phyloP scores from a whole-genome alignment of 164 flowering plant genomes.

The Kingdonia uniflora region DNA sequence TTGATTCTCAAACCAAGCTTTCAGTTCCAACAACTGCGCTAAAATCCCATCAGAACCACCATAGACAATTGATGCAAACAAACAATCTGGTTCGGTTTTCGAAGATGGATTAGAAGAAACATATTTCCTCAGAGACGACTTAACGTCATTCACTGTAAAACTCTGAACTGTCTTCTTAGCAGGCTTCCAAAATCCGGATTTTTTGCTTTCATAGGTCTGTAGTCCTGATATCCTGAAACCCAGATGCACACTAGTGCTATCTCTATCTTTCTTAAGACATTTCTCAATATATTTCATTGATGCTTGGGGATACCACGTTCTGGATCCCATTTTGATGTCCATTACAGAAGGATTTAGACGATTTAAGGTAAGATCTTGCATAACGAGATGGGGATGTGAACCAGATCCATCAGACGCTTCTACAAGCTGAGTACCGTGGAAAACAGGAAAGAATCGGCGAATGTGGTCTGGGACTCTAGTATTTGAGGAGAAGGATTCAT shows the following conservation, averaged over 20 bases:
- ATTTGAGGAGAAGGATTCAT: conserved; percentile 45
- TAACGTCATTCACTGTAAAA: conserved; percentile 33
- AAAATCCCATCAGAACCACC: conserved; percentile 70
- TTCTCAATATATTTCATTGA: conserved; percentile 49
- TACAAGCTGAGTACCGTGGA: conserved; percentile 55
- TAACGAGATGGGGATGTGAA: conserved; percentile 50
- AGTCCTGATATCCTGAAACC: conserved; percentile 83
- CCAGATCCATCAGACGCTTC: conserved; percentile 86
- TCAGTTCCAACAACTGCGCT: conserved; percentile 66
- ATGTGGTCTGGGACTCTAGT: conserved; percentile 45
- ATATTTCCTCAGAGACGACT: conserved; percentile 46
- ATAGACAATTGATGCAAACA: conserved; percentile 47
- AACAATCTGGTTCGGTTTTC: conserved; percentile 39
- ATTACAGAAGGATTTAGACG: conserved; percentile 44
- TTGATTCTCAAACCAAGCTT: conserved; percentile 89
- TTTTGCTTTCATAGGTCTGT: conserved; percentile 33
- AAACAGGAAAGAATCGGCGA: conserved; percentile 55
- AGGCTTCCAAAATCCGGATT: conserved; percentile 58
- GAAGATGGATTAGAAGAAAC: conserved; percentile 51
- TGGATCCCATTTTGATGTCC: conserved; percentile 79
- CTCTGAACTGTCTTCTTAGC: conserved; percentile 26
- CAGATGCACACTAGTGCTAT: conserved; percentile 32
- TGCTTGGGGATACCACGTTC: conserved; percentile 79
- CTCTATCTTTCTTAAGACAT: conserved; percentile 56
- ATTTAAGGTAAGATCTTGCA: conserved; percentile 42